These are phyloP conservation scores for Yamadazyma dushanensis DNA, from an alignment of 1,139 yeast genomes.

Conservation along the genomic window DNA sequence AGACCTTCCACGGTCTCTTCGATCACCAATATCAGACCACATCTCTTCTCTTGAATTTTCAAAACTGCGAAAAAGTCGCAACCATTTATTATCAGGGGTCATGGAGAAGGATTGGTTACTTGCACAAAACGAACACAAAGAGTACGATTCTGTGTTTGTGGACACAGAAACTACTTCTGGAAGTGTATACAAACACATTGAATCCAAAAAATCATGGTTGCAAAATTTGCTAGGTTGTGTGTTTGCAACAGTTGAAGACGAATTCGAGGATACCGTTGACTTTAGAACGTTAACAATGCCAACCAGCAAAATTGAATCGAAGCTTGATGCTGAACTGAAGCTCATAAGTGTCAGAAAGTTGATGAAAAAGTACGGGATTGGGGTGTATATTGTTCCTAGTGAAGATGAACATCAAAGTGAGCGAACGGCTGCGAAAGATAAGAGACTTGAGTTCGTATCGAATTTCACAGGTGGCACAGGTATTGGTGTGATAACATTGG, in stretches of 20 bases:
- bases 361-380: conserved; percentile 67
- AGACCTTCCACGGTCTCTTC: conserved; percentile 10
- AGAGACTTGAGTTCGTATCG: conserved; percentile 79
- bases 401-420: conserved; percentile 96
- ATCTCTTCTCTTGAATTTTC: conserved; percentile 11
- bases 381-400: conserved; percentile 83
- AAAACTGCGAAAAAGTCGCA: conserved; percentile 1
- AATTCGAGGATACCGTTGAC: too few species aligned
- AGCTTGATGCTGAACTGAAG: background rate
- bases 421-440: conserved; percentile 77
- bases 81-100: too few species aligned
- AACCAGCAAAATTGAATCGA: background rate
- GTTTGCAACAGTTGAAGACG: too few species aligned
- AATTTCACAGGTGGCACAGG: conserved; percentile 97
- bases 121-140: background rate
- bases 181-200: too few species aligned
- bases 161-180: too few species aligned
- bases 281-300: too few species aligned
- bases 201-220: too few species aligned
- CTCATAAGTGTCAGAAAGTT: conserved; percentile 36
- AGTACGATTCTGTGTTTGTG: too few species aligned
- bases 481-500: conserved; percentile 80
- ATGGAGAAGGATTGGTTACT: conserved; percentile 1
- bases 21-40: conserved; percentile 3
- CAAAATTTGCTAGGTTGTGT: too few species aligned